These are phyloP conservation scores for Coniella lustricola DNA, from an alignment of 2,329 filamentous ascomycete species.

Conservation along the genomic window DNA sequence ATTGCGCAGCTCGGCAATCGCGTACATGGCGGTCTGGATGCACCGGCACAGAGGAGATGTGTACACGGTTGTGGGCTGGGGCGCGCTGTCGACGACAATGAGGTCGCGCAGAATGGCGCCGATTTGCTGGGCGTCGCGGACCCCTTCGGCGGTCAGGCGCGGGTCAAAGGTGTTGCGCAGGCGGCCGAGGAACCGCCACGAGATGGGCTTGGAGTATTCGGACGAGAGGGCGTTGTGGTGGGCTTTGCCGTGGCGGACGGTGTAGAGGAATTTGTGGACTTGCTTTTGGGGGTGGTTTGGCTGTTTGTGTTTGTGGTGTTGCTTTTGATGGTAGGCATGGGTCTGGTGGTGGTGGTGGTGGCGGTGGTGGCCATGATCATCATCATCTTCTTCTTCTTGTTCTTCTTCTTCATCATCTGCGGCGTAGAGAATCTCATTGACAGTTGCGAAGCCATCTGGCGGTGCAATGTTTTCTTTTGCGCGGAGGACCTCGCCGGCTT, in stretches of 20 bases:
- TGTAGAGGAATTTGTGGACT: constrained; percentile 7
- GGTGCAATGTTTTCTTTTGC: not conserved
- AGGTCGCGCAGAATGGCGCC: not conserved
- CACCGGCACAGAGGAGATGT: constrained; percentile 11
- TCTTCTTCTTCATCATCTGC: not conserved
- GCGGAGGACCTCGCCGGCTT: not conserved
- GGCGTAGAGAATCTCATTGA: not conserved
- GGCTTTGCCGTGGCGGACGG: constrained; percentile 10
- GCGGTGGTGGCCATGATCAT: not conserved
- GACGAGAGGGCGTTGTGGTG: constrained; percentile 7
- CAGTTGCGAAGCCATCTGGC: not conserved
- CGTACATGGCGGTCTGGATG: constrained; percentile 10
- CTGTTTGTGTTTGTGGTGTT: too few relatives aligned
- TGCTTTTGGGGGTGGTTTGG: not conserved
- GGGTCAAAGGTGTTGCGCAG: constrained; percentile 9
- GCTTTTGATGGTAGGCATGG: too few relatives aligned
- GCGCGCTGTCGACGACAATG: not conserved
- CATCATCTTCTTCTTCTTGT: not conserved
- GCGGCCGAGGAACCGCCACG: constrained; percentile 10
- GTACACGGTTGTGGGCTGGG: constrained; percentile 1
- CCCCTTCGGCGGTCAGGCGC: not conserved
- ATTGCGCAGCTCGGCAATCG: not conserved
- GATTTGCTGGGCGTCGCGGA: not conserved
- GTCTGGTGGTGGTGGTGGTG: too few relatives aligned
- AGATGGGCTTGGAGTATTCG: constrained; percentile 1